phyloP scores from a whole-genome alignment of 1,139 yeast genomes.

The Suhomyces coccinellae region DNA sequence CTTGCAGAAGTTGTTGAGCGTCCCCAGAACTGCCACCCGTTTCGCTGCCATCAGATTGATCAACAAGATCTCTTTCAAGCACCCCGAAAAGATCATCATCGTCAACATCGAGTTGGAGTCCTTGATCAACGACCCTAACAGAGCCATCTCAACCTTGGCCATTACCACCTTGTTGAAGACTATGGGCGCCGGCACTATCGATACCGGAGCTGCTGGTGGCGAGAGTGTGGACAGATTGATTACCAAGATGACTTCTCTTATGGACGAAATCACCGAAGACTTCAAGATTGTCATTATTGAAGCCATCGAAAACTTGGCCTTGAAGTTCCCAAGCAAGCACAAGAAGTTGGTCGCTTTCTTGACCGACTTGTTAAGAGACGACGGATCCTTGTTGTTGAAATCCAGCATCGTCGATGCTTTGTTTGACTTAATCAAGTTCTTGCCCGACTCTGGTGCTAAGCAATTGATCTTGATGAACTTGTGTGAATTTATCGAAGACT shows the following conservation, averaged over 20 bases:
- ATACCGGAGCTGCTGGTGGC: conserved; percentile 33
- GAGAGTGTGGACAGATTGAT: conserved; percentile 88
- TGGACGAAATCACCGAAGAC: conserved; percentile 94
- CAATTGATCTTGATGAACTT: conserved; percentile 83
- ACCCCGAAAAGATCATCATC: conserved; percentile 75
- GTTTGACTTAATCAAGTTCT: conserved; percentile 83
- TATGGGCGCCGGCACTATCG: conserved; percentile 68
- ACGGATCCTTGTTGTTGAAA: conserved; percentile 84
- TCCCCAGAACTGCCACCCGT: conserved; percentile 86
- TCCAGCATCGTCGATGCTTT: conserved; percentile 88
- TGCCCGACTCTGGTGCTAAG: conserved; percentile 72
- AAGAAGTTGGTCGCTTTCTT: conserved; percentile 79
- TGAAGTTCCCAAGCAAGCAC: conserved; percentile 91
- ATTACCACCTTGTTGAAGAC: conserved; percentile 94
- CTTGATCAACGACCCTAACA: conserved; percentile 81
- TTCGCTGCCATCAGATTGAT: conserved; percentile 92
- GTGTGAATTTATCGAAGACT: conserved; percentile 97
- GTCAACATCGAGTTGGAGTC: conserved; percentile 79
- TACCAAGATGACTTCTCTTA: conserved; percentile 81
- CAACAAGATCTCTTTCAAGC: conserved; percentile 77
- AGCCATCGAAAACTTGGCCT: conserved; percentile 87
- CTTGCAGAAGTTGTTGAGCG: conserved; percentile 75
- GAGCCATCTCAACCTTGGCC: conserved; percentile 97
- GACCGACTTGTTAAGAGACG: conserved; percentile 83
- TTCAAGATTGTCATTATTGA: conserved; percentile 93